These are phyloP conservation scores for Diaporthe sp. DNA, from an alignment of 2,329 filamentous ascomycete genomes.

Conservation along the genomic window DNA sequence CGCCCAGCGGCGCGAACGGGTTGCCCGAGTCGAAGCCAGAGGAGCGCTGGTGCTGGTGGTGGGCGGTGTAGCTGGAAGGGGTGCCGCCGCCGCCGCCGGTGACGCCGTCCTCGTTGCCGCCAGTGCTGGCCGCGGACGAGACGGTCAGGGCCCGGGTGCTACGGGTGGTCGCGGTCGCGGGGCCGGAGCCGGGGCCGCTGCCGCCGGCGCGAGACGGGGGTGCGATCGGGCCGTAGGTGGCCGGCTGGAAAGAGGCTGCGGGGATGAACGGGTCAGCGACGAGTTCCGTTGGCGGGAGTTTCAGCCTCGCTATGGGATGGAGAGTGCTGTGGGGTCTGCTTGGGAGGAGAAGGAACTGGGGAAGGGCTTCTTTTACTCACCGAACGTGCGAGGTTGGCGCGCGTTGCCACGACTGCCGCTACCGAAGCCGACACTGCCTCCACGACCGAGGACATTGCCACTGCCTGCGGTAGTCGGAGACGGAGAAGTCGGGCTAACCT, in stretches of 20 bases:
- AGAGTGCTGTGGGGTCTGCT: background rate
- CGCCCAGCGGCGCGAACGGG: constrained; percentile 21
- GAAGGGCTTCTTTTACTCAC: background rate
- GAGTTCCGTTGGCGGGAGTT: too few species aligned
- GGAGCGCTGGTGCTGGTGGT: background rate
- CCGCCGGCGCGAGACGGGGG: constrained; percentile 12
- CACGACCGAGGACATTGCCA: background rate
- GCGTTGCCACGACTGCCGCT: background rate
- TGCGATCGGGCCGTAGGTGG: constrained; percentile 36
- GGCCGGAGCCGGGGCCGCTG: background rate
- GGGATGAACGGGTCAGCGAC: background rate
- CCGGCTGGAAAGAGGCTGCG: constrained; percentile 24
- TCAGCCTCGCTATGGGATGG: background rate
- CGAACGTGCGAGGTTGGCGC: constrained; percentile 17
- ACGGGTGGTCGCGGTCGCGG: background rate
- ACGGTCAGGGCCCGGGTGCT: background rate
- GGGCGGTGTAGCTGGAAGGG: background rate
- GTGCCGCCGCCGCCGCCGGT: background rate
- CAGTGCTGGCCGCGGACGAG: background rate
- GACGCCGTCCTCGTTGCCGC: background rate
- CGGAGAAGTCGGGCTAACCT: background rate
- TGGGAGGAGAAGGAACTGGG: too few species aligned
- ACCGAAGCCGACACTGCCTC: constrained; percentile 3
- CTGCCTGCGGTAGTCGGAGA: background rate
- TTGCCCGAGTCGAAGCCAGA: background rate